Conservation (phyloP, 805 yeast genomes). For the Cyberlindnera mycetangii region DNA sequence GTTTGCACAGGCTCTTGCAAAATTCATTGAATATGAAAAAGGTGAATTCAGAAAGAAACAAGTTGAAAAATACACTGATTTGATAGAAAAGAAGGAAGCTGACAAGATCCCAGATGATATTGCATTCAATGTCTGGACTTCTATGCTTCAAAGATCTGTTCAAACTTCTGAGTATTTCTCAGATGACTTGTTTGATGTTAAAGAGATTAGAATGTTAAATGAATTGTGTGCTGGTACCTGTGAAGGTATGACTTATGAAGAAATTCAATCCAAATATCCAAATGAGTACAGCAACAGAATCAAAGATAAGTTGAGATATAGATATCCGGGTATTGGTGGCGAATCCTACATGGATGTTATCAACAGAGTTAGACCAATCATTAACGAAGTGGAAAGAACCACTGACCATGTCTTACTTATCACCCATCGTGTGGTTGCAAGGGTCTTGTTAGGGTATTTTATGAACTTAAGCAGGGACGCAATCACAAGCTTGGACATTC, state of each 20-base stretch:
- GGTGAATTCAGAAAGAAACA: conserved; percentile 63
- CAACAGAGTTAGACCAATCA: conserved; percentile 82
- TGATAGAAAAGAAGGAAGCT: conserved; percentile 33
- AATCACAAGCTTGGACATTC: conserved; percentile 89
- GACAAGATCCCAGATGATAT: conserved; percentile 55
- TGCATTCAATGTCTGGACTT: conserved; percentile 87
- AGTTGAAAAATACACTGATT: conserved; percentile 46
- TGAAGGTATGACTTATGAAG: conserved; percentile 91
- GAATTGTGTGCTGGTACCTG: conserved; percentile 91
- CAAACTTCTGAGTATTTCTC: conserved; percentile 78
- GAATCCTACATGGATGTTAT: conserved; percentile 94
- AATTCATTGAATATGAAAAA: conserved; percentile 71
- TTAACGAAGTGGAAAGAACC: conserved; percentile 89
- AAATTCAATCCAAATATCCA: conserved; percentile 70
- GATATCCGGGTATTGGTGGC: conserved; percentile 98
- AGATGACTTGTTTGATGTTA: conserved; percentile 69
- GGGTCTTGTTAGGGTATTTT: conserved; percentile 85
- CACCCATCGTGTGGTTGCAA: conserved; percentile 87
- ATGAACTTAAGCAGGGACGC: conserved; percentile 76
- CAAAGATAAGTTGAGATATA: conserved; percentile 72
- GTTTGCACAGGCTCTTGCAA: conserved; percentile 69
- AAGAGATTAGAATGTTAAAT: conserved; percentile 89
- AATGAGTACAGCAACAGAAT: conserved; percentile 76
- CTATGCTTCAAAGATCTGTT: conserved; percentile 75
- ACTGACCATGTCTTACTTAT: conserved; percentile 81